Base-by-base conservation (phyloP, 345 rosid genomes). In the Acer campestre region DNA sequence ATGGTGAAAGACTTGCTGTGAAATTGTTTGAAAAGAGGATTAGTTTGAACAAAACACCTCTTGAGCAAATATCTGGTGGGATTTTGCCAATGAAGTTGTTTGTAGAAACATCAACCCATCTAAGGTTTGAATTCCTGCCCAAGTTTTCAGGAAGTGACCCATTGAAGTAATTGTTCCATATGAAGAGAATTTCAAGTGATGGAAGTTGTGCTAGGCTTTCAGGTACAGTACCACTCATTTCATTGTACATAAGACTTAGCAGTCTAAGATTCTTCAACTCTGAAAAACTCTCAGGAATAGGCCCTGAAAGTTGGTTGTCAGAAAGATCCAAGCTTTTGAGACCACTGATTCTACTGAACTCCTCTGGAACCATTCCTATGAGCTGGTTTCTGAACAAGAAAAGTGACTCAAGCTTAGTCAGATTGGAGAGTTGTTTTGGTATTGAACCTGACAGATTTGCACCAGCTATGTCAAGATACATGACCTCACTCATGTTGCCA, bases 61-160 rank as follows among this genome's bases (percentile, higher is more conserved):
- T 89, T 58, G 94, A 78, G 81, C 99, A 95, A 66, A 93, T 90
- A 73, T 83, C 89, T 4, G 86, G 79, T n/a, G 99, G 99, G 78
- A 95, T 89, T 63, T 82, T 84, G 42, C 98, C 99, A 42, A 77
- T 67, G 80, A 95, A 88, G 76, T 81, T 89, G 86, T 93, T 95
- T 35, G 94, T 91, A 1, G 99, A 95, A 80, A 91, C 95, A 79
- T 95, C 99, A 14, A 93, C 83, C 96, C 96, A 95, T 79, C 89
- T 84, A 6, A 93, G 97, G 79, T 89, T 92, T 71, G 91, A 87
- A 84, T 89, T 87, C 82, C 38, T 87, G 40, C 99, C 99, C 82
- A 95, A 86, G 80, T 87, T 84, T 67, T 70, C 68, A 12, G 98
- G 99, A 81, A 95, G 98, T 70, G 93, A 78, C 0, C 99, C 99